phyloP scores from a whole-genome alignment of 768 basidiomycete species.

The Russula sp. region DNA sequence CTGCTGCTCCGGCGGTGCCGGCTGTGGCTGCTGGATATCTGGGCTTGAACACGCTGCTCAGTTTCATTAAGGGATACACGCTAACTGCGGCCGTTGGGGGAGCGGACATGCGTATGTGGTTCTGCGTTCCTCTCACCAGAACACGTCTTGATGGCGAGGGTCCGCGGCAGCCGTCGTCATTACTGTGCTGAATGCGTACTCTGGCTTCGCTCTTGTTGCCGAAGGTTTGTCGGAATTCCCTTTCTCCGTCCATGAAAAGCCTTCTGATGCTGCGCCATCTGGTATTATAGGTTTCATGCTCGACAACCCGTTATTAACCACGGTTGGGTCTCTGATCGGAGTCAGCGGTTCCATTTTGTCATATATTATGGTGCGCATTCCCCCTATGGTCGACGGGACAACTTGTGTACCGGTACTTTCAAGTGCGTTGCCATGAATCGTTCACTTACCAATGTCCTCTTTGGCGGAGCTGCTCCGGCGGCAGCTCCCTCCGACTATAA shows the following conservation, averaged over 20 bases:
- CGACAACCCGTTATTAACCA: slow-evolving; percentile 77
- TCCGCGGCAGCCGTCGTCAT: slow-evolving; percentile 68
- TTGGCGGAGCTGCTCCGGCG: slow-evolving; percentile 71
- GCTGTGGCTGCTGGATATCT: slow-evolving; percentile 74
- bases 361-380: slow-evolving; percentile 74
- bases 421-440: slow-evolving; percentile 93
- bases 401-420: slow-evolving; percentile 13
- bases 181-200: slow-evolving; percentile 86
- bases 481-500: slow-evolving; percentile 51
- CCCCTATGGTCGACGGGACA: neutral
- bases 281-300: slow-evolving; percentile 68
- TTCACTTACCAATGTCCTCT: slow-evolving; percentile 77
- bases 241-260: neutral
- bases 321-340: slow-evolving; percentile 81
- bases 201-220: slow-evolving; percentile 85
- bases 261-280: neutral
- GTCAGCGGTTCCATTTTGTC: slow-evolving; percentile 88
- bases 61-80: slow-evolving; percentile 82
- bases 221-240: slow-evolving; percentile 47
- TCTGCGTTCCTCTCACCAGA: too few relatives aligned
- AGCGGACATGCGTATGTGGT: slow-evolving; percentile 80
- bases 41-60: slow-evolving; percentile 63
- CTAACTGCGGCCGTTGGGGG: slow-evolving; percentile 90
- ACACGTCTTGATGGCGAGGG: slow-evolving; percentile 3
- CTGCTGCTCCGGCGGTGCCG: slow-evolving; percentile 63